Percentiles rank a stretch among this genome's conserved stretches.
Conservation (phyloP, 129 eudicot species). For the carrot (Daucus carota) region DH1_v3.0 NC_030382.2:40151001-40151500, state of each 20-base stretch:
- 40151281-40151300: neutral
- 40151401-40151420: slow-evolving; percentile 10
- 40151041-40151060: slow-evolving; percentile 95
- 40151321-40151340: slow-evolving; percentile 76
- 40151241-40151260: neutral
- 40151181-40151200: slow-evolving; percentile 98
- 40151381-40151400: slow-evolving; percentile 5
- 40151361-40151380: slow-evolving; percentile 93
- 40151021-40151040: slow-evolving; percentile 97
- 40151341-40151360: slow-evolving; percentile 78
- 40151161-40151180: slow-evolving; percentile 99
- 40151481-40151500: slow-evolving; percentile 91
- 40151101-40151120: slow-evolving; percentile 94
- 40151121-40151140: slow-evolving; percentile 76
- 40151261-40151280: neutral
- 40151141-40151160: slow-evolving; percentile 99
- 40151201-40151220: slow-evolving; percentile 98
- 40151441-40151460: slow-evolving; percentile 33
- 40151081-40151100: slow-evolving; percentile 97
- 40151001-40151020: slow-evolving; percentile 6
- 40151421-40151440: neutral
- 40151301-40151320: slow-evolving; percentile 45
- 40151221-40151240: slow-evolving; percentile 60
- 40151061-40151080: slow-evolving; percentile 88
- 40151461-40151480: slow-evolving; percentile 89